Evolutionary conservation across 768 basidiomycete species (phyloP).

Genomic region (Tulasnella sp.): DNA sequence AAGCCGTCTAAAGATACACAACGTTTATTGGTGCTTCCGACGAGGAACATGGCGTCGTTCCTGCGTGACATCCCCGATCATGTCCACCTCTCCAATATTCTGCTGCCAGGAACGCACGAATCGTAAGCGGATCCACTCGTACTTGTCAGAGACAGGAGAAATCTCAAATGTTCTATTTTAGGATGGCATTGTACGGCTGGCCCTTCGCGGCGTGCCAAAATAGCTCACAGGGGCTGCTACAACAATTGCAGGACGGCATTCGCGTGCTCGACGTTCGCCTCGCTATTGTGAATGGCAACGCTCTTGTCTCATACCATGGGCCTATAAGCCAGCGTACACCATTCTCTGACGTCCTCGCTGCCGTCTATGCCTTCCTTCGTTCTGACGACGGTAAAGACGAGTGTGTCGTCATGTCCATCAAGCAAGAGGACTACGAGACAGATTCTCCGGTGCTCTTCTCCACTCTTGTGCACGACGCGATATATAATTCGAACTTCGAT

Average conservation of each 20-base stretch:
- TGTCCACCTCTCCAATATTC: conserved; percentile 55
- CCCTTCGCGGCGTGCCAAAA: conserved; percentile 81
- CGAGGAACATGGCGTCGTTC: conserved; percentile 46
- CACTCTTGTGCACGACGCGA: conserved; percentile 48
- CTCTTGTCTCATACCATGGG: conserved; percentile 54
- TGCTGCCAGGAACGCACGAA: conserved; percentile 66
- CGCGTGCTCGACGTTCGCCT: conserved; percentile 18
- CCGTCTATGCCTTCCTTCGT: conserved; percentile 52
- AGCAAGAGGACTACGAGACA: conserved; percentile 61
- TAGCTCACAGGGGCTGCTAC: conserved; percentile 41
- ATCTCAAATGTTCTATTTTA: conserved; percentile 23
- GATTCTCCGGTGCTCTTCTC: conserved; percentile 45
- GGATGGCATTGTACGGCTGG: conserved; percentile 77
- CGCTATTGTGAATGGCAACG: conserved; percentile 14
- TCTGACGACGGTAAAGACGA: conserved; percentile 46
- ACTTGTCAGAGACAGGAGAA: background rate
- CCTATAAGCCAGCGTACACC: conserved; percentile 55
- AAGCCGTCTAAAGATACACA: conserved; percentile 5
- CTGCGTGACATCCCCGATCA: conserved; percentile 51
- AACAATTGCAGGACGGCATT: conserved; percentile 65
- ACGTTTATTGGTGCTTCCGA: conserved; percentile 43
- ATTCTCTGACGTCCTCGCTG: conserved; percentile 51
- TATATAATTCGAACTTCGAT: conserved; percentile 31
- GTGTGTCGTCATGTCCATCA: conserved; percentile 75
- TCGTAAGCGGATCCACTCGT: conserved; percentile 34